Evolutionary conservation across 352 stramenopile genomes (phyloP).

Genomic region (Thraustochytrium sp.): DNA sequence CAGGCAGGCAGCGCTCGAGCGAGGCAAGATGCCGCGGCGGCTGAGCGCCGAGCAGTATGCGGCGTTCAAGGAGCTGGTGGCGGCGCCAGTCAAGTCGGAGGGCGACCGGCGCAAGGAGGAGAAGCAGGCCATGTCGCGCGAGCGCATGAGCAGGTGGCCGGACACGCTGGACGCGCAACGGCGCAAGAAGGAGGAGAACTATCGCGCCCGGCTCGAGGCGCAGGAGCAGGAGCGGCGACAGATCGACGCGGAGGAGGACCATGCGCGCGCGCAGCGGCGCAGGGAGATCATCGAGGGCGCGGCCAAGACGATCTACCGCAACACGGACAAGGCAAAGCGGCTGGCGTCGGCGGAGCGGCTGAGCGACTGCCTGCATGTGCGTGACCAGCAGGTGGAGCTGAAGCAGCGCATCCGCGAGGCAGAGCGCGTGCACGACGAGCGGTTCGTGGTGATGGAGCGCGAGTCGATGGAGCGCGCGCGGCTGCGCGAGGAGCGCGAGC

Average conservation of each 20-base stretch:
- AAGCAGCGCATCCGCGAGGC: conserved; percentile 59
- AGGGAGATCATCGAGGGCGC: conserved; percentile 74
- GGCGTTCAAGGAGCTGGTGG: conserved; percentile 66
- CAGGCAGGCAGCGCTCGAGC: not conserved
- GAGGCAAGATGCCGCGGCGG: conserved; percentile 13
- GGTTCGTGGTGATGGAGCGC: conserved; percentile 56
- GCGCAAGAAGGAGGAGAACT: conserved; percentile 67
- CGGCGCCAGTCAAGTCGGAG: conserved; percentile 60
- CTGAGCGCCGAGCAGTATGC: conserved; percentile 59
- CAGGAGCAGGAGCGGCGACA: conserved; percentile 62
- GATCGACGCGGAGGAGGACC: conserved; percentile 73
- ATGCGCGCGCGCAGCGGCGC: conserved; percentile 63
- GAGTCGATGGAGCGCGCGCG: conserved; percentile 55
- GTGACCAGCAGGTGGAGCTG: conserved; percentile 69
- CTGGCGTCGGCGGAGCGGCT: conserved; percentile 73
- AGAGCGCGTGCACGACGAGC: conserved; percentile 50
- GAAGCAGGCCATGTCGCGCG: conserved; percentile 68
- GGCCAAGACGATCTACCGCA: conserved; percentile 75
- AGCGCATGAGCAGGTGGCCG: conserved; percentile 73
- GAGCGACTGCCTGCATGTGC: conserved; percentile 70
- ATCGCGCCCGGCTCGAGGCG: not conserved
- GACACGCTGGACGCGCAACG: conserved; percentile 82
- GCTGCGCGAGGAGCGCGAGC: conserved; percentile 48
- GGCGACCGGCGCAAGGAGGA: conserved; percentile 60
- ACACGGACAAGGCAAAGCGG: conserved; percentile 84